These are phyloP conservation scores for Scedosporium boydii DNA, from an alignment of 2,329 filamentous ascomycete genomes.

Conservation along the genomic window DNA sequence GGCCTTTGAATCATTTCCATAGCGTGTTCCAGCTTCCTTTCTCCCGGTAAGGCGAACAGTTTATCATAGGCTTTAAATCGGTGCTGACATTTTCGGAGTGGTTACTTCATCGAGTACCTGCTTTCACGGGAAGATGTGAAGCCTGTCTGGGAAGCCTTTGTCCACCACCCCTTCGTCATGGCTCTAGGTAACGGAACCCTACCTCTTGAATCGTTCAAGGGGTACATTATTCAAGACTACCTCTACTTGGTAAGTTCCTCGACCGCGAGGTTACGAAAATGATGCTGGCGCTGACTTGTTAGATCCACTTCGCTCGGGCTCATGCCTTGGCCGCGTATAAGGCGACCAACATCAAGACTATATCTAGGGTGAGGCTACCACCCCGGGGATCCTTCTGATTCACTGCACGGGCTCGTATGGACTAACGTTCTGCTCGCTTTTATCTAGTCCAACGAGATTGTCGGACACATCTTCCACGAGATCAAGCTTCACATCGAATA, in stretches of 20 bases:
- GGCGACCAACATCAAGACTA: constrained; percentile 61
- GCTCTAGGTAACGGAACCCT: constrained; percentile 67
- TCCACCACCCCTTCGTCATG: constrained; percentile 74
- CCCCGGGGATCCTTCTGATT: neutral
- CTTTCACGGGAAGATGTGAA: constrained; percentile 67
- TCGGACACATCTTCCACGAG: constrained; percentile 69
- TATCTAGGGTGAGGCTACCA: constrained; percentile 46
- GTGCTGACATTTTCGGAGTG: constrained; percentile 32
- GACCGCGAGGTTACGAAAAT: neutral
- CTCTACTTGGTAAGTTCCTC: constrained; percentile 59
- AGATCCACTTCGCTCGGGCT: constrained; percentile 81
- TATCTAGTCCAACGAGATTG: constrained; percentile 36
- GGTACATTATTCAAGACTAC: constrained; percentile 88
- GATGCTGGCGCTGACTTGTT: neutral
- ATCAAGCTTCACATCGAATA: constrained; percentile 75
- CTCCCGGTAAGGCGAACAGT: constrained; percentile 37
- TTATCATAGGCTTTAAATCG: neutral
- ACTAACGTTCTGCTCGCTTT: neutral
- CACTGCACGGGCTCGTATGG: too few species aligned
- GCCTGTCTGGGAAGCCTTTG: constrained; percentile 63
- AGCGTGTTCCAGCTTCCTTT: constrained; percentile 61
- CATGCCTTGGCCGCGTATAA: constrained; percentile 84
- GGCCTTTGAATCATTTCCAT: constrained; percentile 72
- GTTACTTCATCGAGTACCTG: constrained; percentile 75
- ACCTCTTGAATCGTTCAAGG: constrained; percentile 68